Evolutionary conservation across 1,284 basidiomycete species (phyloP).

Genomic region (Hemileia vastatrix): DNA sequence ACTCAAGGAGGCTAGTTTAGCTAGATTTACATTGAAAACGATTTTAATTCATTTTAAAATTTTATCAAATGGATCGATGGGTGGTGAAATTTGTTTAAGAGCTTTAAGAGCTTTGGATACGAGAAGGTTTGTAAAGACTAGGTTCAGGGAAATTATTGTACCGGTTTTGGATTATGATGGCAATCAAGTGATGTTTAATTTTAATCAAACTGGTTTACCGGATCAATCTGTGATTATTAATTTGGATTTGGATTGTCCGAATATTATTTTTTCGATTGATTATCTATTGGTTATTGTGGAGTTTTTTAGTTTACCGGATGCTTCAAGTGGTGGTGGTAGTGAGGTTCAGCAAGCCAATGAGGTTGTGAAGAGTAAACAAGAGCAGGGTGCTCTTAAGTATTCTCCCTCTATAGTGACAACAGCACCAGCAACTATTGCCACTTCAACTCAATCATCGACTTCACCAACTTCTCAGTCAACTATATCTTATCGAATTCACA

Average conservation of each 20-base stretch:
- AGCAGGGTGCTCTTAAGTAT: background rate
- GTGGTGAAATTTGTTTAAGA: constrained; percentile 75
- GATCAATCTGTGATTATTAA: constrained; percentile 61
- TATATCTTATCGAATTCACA: constrained; percentile 12
- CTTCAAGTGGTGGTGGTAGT: no score
- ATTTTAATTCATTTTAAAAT: constrained; percentile 72
- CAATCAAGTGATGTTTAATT: constrained; percentile 91
- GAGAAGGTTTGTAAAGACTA: constrained; percentile 61
- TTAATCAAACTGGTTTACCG: constrained; percentile 58
- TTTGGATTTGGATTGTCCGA: constrained; percentile 83
- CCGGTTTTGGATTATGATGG: constrained; percentile 79
- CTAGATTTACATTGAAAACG: constrained; percentile 71
- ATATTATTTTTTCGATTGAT: constrained; percentile 86
- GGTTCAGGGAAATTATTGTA: constrained; percentile 90
- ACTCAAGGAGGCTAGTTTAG: constrained; percentile 65
- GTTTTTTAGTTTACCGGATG: constrained; percentile 67
- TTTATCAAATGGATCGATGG: constrained; percentile 69
- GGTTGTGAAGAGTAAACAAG: constrained; percentile 12
- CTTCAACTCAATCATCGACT: constrained; percentile 6
- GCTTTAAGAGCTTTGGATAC: constrained; percentile 89
- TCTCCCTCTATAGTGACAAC: no score
- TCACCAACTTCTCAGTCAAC: background rate
- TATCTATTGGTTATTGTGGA: constrained; percentile 78
- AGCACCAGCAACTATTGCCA: background rate
- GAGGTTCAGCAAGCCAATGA: constrained; percentile 26